Evolutionary conservation across 129 eudicot genomes (phyloP), one percentile per base, ranked within the genome.

Genomic region (Centella asiatica): DNA sequence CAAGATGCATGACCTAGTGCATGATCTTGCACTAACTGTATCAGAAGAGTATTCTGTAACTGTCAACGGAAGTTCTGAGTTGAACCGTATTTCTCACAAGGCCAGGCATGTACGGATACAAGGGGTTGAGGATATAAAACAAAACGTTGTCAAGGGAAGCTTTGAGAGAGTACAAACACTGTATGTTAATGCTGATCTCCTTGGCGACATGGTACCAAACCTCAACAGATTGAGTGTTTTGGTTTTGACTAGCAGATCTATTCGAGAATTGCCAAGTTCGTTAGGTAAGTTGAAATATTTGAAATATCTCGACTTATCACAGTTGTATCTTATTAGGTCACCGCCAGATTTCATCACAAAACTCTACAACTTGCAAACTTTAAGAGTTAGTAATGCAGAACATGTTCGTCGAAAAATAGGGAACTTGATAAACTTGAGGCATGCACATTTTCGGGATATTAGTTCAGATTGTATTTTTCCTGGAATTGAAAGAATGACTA

Each of bases 1-100:
- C 31, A 44, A 55, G 46, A 77, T 77, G 81, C 81, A 77, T 20
- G 77, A 71, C 62, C 67, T 77, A 60, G 72, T 76, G 44, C 80
- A 76, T 44, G 80, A 61, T 42, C 80, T 76, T 15, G 81, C 74
- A 53, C 44, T 25, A 9, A 25, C 44, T 7, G 1, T 46, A 25
- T 24, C 67, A 15, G n/a, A 44, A 13, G 10, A 44, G 44, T 18
- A 62, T 9, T 62, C 33, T 9, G 4, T 0, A 10, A 63, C 68
- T 0, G 33, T 63, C 5, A 32, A 63, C 19, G 50, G 26, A 8
- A 5, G 23, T 3, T 25, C 23, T n/a, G 65, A 53, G 22, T 53
- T 25, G 9, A 29, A 45, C 18, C 18, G 31, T 44, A 2, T 31
- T 4, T 45, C 33, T n/a, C n/a, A n/a, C 48, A 0, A 34, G 39